A percentile compares a stretch with the other conserved stretches of the same genome.
phyloP scores from a whole-genome alignment of 345 rosid genomes.

The Eutrema japonicum region DNA sequence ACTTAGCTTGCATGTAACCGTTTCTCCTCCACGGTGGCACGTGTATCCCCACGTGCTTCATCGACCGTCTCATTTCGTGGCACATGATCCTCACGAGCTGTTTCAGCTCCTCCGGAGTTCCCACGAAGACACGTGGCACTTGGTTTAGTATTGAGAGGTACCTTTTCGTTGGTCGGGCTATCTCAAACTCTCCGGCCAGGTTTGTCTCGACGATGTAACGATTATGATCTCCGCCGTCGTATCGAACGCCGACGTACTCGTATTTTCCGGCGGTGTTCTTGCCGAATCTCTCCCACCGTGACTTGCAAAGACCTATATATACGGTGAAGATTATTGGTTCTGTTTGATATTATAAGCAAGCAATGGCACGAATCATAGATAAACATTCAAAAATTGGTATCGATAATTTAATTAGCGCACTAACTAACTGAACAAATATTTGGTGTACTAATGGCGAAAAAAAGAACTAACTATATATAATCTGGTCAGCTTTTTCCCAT shows the following conservation, averaged over 20 bases:
- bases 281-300: conserved; percentile 66
- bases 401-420: neutral
- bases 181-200: conserved; percentile 60
- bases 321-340: neutral
- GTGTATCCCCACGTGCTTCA: conserved; percentile 54
- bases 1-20: conserved; percentile 77
- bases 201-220: conserved; percentile 67
- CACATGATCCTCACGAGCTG: conserved; percentile 68
- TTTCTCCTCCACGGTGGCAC: conserved; percentile 89
- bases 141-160: conserved; percentile 50
- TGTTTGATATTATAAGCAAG: neutral
- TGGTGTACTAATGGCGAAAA: no score
- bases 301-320: conserved; percentile 74
- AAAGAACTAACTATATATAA: no score
- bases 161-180: conserved; percentile 65
- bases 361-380: neutral
- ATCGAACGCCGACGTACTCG: conserved; percentile 64
- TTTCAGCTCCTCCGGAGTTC: conserved; percentile 56
- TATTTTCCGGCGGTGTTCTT: conserved; percentile 59
- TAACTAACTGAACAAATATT: no score
- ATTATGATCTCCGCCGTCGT: conserved; percentile 37
- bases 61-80: conserved; percentile 55
- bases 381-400: neutral
- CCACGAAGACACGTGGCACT: conserved; percentile 62
- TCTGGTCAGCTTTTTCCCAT: no score